Conservation (phyloP, 805 yeast genomes). For the Myxozyma nipponensis region DNA sequence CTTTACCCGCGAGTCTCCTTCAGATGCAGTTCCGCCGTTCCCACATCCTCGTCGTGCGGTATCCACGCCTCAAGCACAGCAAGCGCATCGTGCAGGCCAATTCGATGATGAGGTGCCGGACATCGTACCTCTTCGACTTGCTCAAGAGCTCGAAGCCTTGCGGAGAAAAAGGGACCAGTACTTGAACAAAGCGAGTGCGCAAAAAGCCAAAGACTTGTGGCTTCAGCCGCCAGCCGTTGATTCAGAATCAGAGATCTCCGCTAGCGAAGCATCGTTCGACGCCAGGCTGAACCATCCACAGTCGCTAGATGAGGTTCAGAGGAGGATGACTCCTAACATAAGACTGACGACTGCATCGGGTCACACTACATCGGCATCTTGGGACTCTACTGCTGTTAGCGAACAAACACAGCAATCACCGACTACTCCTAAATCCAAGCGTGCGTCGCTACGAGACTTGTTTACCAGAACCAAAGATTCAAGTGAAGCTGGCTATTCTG, state of each 20-base stretch:
- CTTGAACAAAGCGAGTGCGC: background rate
- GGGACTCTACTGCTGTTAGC: constrained; percentile 6
- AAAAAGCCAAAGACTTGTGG: constrained; percentile 5
- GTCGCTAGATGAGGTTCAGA: background rate
- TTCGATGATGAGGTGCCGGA: background rate
- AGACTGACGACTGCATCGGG: constrained; percentile 23
- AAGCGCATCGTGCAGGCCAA: background rate
- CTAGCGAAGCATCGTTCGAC: background rate
- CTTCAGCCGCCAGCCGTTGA: constrained; percentile 8
- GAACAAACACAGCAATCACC: background rate
- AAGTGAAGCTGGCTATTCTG: too few relatives aligned
- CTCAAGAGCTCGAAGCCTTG: constrained; percentile 5
- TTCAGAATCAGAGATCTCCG: constrained; percentile 1
- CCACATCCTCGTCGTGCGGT: background rate
- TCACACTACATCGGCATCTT: constrained; percentile 18
- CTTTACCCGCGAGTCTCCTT: too few relatives aligned
- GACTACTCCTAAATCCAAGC: constrained; percentile 2
- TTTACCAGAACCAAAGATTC: too few relatives aligned
- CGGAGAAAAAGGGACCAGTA: constrained; percentile 8
- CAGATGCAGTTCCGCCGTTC: background rate
- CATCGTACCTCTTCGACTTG: constrained; percentile 12
- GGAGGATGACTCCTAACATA: constrained; percentile 4
- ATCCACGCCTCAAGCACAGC: background rate
- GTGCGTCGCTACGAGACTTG: too few relatives aligned
- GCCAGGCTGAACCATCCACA: background rate